Evolutionary conservation across 331 rosid species (phyloP), one percentile per base, ranked within the genome.

Genomic region (Dryas integrifolia): DNA sequence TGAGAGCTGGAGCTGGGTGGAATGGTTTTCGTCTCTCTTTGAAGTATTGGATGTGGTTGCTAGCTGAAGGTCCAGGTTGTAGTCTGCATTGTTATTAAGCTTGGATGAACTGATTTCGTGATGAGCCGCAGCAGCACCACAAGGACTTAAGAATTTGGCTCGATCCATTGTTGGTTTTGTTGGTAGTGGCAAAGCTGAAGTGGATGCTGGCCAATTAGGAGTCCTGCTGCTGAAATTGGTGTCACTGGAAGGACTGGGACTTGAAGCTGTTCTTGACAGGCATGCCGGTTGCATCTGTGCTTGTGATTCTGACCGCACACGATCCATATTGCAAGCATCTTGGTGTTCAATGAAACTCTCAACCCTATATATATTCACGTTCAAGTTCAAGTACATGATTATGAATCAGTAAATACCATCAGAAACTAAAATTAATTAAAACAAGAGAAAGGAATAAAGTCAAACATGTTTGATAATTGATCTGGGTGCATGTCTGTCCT

Each of bases 291-390:
- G 73, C 46, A 77, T 30, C 35, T 30, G 72, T 6, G 86, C 77
- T 39, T 91, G 96, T 14, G 92, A 35, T 82, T 88, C 92, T 0
- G 89, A 57, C 56, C 86, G 74, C 15, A 87, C 82, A 45, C 86
- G 86, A 5, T 97, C 97, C 90, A 88, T 83, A 72, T 85, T 92
- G 71, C 99, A 95, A 55, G 99, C 93, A 80, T 95, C 99, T 87
- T 95, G 99, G 74, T 95, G 99, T 70, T 95, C 99, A 38, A 95
- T 95, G 82, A 95, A 95, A 75, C 99, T 95, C 87, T 95, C 99
- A 75, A 95, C 99, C 90, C 99, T 95, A 68, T 5, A 35, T 26
- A 26, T 10, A 72, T 11, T 7, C 8, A 12, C 11, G 21, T 30
- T 30, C 35, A 30, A 30, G 35, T 30, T 30, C 35, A 30, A 30